Conservation (phyloP, 2,329 filamentous ascomycete genomes). For the Fusarium nelsonii region DNA sequence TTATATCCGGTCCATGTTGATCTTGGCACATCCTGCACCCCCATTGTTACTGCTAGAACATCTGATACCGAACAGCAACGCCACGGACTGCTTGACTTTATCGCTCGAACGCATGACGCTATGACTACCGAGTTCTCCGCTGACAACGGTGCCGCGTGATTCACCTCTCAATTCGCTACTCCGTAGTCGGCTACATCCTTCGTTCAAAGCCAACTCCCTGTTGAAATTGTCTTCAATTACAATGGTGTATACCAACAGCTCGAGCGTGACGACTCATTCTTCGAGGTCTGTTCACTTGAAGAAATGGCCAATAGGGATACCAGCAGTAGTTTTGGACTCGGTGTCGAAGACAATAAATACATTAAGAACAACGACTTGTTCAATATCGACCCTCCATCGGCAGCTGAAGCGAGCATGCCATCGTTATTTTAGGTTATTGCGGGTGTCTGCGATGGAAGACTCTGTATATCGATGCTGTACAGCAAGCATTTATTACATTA, state of each 20-base stretch:
- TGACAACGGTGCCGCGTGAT: slow-evolving; percentile 8
- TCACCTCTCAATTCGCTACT: slow-evolving; percentile 24
- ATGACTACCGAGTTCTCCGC: slow-evolving; percentile 9
- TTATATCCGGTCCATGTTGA: slow-evolving; percentile 11
- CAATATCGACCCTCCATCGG: slow-evolving; percentile 3
- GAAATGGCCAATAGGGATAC: slow-evolving; percentile 2
- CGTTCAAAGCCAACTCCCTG: slow-evolving; percentile 2
- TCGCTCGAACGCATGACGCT: slow-evolving; percentile 11
- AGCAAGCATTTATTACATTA: slow-evolving; percentile 5
- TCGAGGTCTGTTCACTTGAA: slow-evolving; percentile 5
- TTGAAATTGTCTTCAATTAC: slow-evolving; percentile 24
- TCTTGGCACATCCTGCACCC: neutral
- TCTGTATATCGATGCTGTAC: slow-evolving; percentile 13
- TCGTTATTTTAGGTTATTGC: slow-evolving; percentile 18
- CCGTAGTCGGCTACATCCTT: slow-evolving; percentile 11
- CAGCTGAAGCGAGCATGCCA: neutral
- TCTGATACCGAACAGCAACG: neutral
- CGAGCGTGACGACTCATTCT: slow-evolving; percentile 11
- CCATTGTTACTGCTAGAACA: neutral
- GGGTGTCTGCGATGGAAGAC: slow-evolving; percentile 6
- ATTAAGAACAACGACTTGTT: neutral
- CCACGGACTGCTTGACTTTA: neutral
- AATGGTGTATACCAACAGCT: slow-evolving; percentile 13
- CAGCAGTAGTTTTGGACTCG: neutral
- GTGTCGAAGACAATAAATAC: neutral